Conservation (phyloP, 495 filamentous ascomycete genomes). For the Symbiotaphrina buchneri region DNA sequence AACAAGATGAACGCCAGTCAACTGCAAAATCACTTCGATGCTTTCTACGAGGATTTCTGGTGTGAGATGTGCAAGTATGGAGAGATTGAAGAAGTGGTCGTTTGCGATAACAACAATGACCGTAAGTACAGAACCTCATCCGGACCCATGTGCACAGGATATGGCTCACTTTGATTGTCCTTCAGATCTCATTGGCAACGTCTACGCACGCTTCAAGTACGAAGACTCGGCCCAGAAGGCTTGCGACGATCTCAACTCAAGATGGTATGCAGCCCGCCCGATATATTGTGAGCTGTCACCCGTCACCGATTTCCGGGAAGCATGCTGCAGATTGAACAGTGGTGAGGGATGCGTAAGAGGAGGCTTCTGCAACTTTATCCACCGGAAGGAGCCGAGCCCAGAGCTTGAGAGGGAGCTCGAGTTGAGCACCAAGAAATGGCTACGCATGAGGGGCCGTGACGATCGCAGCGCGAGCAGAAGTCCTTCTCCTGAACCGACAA, state of each 20-base stretch:
- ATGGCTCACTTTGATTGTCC: slow-evolving; percentile 4
- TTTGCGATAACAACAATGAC: slow-evolving; percentile 64
- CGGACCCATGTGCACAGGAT: slow-evolving; percentile 5
- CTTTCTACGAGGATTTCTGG: slow-evolving; percentile 99
- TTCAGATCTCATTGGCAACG: slow-evolving; percentile 86
- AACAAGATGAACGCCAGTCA: slow-evolving; percentile 87
- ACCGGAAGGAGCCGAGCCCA: slow-evolving; percentile 74
- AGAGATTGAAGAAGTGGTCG: slow-evolving; percentile 21
- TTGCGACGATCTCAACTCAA: slow-evolving; percentile 79
- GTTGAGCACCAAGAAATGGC: slow-evolving; percentile 86
- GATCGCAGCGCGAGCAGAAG: slow-evolving; percentile 43
- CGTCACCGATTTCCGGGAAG: slow-evolving; percentile 96
- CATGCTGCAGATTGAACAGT: slow-evolving; percentile 83
- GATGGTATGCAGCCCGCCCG: slow-evolving; percentile 93
- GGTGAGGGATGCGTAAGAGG: slow-evolving; percentile 91
- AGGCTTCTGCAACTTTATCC: slow-evolving; percentile 98
- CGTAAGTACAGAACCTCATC: slow-evolving; percentile 26
- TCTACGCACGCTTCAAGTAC: slow-evolving; percentile 99
- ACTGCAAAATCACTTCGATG: slow-evolving; percentile 97
- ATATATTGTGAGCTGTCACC: slow-evolving; percentile 96
- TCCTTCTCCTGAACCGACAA: slow-evolving; percentile 19
- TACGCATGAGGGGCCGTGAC: slow-evolving; percentile 68
- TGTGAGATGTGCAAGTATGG: slow-evolving; percentile 61
- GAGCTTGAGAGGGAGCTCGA: slow-evolving; percentile 80
- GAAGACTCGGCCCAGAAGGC: slow-evolving; percentile 86